Percentiles rank a stretch among this genome's conserved stretches.
phyloP scores from a whole-genome alignment of 441 rosid species.

The Pelargonium citronellum region DNA sequence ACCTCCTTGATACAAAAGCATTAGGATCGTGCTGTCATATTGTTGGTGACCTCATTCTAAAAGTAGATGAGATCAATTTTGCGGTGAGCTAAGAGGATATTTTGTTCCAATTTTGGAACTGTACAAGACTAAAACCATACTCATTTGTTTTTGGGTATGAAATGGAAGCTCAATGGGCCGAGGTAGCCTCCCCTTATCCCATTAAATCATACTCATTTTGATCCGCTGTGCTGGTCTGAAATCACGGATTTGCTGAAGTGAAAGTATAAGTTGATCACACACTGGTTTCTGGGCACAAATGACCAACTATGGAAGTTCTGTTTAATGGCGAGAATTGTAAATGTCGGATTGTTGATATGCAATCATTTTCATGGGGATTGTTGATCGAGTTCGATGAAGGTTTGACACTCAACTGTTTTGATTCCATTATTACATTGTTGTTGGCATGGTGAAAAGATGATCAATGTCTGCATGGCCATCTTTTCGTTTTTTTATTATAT shows the following conservation, averaged over 20 bases:
- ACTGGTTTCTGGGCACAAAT: too few species aligned
- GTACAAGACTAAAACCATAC: too few species aligned
- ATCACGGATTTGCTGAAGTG: neutral
- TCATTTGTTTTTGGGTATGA: too few species aligned
- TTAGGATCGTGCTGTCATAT: neutral
- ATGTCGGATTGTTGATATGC: neutral
- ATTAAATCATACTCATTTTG: neutral
- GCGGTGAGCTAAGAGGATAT: neutral
- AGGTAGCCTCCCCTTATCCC: too few species aligned
- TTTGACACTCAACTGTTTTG: too few species aligned
- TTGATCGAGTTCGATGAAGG: too few species aligned
- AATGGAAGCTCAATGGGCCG: too few species aligned
- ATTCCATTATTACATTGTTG: too few species aligned
- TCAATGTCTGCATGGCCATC: too few species aligned
- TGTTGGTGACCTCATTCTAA: neutral
- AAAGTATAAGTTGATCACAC: neutral
- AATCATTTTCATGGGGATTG: too few species aligned
- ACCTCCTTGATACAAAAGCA: neutral
- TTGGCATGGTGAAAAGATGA: too few species aligned
- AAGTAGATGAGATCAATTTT: neutral
- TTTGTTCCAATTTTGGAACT: neutral
- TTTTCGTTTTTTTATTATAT: too few species aligned
- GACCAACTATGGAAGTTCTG: neutral
- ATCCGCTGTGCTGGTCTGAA: neutral
- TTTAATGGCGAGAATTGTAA: neutral